Percentiles rank a stretch among this genome's conserved stretches.
Evolutionary conservation across 139 green algal species (phyloP).

Genomic region (Closterium sp.): DNA sequence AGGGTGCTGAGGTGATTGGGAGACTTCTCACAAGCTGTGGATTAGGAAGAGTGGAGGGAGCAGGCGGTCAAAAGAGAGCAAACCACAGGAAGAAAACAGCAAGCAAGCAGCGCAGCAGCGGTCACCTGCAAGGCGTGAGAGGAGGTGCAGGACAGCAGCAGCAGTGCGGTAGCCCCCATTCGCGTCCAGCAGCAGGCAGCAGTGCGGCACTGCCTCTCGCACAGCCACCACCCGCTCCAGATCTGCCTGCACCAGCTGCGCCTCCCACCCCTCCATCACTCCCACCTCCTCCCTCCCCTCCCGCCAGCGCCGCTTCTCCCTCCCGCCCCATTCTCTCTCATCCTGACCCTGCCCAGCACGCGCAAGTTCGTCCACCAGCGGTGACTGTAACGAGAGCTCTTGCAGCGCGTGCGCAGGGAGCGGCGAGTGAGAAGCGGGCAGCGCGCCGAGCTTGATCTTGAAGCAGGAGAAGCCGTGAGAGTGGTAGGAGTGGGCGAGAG

Average conservation of each 20-base stretch:
- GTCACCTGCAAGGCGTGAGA: neutral
- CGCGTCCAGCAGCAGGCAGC: neutral
- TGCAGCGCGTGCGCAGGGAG: neutral
- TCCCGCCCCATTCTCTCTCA: neutral
- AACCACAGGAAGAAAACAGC: neutral
- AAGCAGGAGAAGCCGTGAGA: constrained; percentile 2
- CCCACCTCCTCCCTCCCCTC: neutral
- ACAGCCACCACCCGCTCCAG: neutral
- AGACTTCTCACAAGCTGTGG: no score
- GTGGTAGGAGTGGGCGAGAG: neutral
- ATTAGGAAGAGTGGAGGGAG: no score
- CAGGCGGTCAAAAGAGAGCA: neutral
- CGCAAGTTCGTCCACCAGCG: neutral
- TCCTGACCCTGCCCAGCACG: neutral
- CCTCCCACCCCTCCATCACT: neutral
- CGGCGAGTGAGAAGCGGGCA: constrained; percentile 14
- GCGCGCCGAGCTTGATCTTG: neutral
- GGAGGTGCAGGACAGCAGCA: neutral
- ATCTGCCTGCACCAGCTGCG: neutral
- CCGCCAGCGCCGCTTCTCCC: neutral
- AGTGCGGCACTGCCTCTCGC: neutral
- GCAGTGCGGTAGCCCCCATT: neutral
- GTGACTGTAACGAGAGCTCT: neutral
- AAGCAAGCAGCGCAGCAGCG: neutral
- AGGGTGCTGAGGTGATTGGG: no score